phyloP scores from a whole-genome alignment of 495 filamentous ascomycete species.

The Articulospora tetracladia region DNA sequence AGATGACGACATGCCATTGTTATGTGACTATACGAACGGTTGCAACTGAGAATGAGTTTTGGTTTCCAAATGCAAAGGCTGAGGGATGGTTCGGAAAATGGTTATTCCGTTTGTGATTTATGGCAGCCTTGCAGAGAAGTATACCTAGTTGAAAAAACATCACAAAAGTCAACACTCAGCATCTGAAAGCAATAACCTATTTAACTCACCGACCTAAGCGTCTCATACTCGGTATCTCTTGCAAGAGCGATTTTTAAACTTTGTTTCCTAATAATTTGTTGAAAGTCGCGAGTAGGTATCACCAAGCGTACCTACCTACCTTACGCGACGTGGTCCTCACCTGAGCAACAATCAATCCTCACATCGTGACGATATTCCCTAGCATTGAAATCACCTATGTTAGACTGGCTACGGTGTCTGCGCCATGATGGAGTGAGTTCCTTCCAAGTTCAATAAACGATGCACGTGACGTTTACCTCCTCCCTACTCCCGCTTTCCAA shows the following conservation, averaged over 20 bases:
- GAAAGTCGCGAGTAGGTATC: too few relatives aligned
- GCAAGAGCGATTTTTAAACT: too few relatives aligned
- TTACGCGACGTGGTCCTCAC: too few relatives aligned
- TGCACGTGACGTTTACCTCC: slow-evolving; percentile 11
- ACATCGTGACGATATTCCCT: too few relatives aligned
- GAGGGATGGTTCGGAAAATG: not conserved
- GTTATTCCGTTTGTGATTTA: not conserved
- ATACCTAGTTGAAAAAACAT: slow-evolving; percentile 1
- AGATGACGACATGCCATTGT: not conserved
- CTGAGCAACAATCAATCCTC: too few relatives aligned
- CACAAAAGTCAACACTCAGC: too few relatives aligned
- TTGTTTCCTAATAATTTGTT: too few relatives aligned
- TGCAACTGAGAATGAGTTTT: not conserved
- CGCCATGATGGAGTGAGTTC: slow-evolving; percentile 9
- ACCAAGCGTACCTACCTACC: too few relatives aligned
- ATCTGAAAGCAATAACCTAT: too few relatives aligned
- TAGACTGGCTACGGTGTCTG: not conserved
- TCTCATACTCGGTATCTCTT: too few relatives aligned
- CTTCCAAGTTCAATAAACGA: not conserved
- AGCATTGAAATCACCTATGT: too few relatives aligned
- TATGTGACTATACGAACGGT: not conserved
- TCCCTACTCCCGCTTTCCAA: not conserved
- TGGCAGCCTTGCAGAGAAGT: slow-evolving; percentile 2
- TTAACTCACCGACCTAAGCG: too few relatives aligned
- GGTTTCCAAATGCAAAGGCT: not conserved